phyloP scores from a whole-genome alignment of 306 rosid genomes.

The Ammopiptanthus mongolicus region DNA sequence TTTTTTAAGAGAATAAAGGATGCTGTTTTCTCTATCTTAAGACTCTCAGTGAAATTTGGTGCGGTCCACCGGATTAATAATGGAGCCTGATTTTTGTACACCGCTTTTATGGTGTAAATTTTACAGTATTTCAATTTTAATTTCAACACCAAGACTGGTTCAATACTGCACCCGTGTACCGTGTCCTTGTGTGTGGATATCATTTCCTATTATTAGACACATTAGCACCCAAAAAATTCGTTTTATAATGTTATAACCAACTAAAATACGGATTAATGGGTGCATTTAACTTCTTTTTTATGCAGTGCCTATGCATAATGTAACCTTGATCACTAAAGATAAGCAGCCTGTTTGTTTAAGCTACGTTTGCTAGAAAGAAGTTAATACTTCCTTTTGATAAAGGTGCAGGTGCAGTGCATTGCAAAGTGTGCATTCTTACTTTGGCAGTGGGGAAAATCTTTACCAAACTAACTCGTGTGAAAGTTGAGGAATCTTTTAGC shows the following conservation, averaged over 20 bases:
- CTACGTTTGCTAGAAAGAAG: too few species aligned
- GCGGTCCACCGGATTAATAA: too few species aligned
- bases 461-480: background rate
- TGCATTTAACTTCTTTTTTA: background rate
- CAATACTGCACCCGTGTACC: background rate
- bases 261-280: background rate
- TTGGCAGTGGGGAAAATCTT: background rate
- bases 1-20: too few species aligned
- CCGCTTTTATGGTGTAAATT: too few species aligned
- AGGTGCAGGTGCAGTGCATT: too few species aligned
- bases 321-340: background rate
- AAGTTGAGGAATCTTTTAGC: constrained; percentile 3
- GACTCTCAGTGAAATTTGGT: too few species aligned
- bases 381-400: too few species aligned
- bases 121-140: background rate
- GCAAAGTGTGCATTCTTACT: background rate
- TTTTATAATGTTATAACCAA: background rate
- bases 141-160: background rate
- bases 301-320: background rate
- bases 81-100: too few species aligned
- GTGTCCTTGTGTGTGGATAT: background rate
- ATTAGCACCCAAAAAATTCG: background rate
- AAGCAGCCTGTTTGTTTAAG: too few species aligned
- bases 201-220: background rate
- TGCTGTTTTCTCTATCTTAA: too few species aligned